Evolutionary conservation across 2,329 filamentous ascomycete genomes (phyloP), one percentile per base, ranked within the genome.

Genomic region (Penicillium glabrum): DNA sequence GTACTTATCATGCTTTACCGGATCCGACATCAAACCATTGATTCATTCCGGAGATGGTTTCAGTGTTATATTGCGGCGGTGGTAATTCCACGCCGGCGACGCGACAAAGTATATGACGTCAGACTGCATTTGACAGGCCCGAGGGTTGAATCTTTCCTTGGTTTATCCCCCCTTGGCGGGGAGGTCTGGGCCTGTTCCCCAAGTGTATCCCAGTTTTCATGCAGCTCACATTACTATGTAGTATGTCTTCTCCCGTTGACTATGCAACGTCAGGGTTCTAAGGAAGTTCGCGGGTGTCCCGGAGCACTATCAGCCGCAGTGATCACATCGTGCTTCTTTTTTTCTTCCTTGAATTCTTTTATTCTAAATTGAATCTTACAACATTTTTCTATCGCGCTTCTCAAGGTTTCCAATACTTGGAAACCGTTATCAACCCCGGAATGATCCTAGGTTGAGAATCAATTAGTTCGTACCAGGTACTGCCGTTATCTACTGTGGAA

Each of bases 61-160:
- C 39, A 41, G 11, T 19, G 39, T 23, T 41, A 41, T 41, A n/a
- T n/a, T 19, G 10, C 10, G 33, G 48, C 21, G 16, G 46, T 58
- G 57, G 51, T 59, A 62, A 53, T 62, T 56, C 56, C 59, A 63
- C 61, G 23, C 26, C 33, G 19, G 11, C 16, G 35, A 39, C 6
- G 16, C 35, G 8, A 39, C 11, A 31, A 29, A 59, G 26, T 61
- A 43, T 13, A 63, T 67, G 63, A 67, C 56, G 64, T 67, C 64
- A 67, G 39, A 37, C 53, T 57, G 56, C 61, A 57, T 35, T 56
- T 59, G 61, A 61, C 60, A 61, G 61, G 56, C 61, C 54, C 51
- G 57, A 56, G 61, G 52, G 61, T 59, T 51, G 59, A 23, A 31
- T 23, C 55, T 33, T 66, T 59, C 61, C 64, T 64, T 67, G 61